Conservation (phyloP, 179 eudicot species). For the Sideroxylon spinosum region DNA sequence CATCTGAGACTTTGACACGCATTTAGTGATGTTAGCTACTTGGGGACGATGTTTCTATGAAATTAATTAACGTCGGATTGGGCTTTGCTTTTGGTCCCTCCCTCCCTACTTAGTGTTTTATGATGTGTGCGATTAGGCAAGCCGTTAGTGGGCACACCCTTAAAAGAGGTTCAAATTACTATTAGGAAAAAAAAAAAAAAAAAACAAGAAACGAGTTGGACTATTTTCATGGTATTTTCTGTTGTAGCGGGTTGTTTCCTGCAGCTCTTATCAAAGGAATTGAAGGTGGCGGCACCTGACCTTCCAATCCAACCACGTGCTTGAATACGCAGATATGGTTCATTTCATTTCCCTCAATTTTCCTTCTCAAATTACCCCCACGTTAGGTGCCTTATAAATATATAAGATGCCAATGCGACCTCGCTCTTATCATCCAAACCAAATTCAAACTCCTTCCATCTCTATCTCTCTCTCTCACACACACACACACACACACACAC, state of each 20-base stretch:
- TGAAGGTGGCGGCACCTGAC: not conserved
- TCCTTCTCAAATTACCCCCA: not conserved
- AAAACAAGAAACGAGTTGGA: not conserved
- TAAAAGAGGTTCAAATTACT: not conserved
- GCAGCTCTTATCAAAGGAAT: not conserved
- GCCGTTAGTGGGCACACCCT: too few species aligned
- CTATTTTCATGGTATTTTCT: not conserved
- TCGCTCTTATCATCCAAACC: not conserved
- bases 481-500: too few species aligned
- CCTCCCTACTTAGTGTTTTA: too few species aligned
- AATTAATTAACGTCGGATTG: too few species aligned
- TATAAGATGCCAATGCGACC: too few species aligned
- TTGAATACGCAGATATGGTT: not conserved
- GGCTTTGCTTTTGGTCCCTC: too few species aligned
- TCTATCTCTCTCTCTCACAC: not conserved
- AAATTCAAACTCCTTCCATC: not conserved
- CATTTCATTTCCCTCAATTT: not conserved
- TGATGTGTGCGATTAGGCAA: too few species aligned
- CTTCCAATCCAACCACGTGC: conserved; percentile 18
- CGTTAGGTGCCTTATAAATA: not conserved
- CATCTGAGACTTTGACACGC: too few species aligned
- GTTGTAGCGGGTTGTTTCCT: conserved; percentile 3
- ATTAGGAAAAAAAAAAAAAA: not conserved
- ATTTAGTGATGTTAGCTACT: too few species aligned
- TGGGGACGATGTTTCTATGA: too few species aligned